Evolutionary conservation across 1,284 basidiomycete genomes (phyloP), one percentile per base, ranked within the genome.

Genomic region (Cryptococcus sp.): DNA sequence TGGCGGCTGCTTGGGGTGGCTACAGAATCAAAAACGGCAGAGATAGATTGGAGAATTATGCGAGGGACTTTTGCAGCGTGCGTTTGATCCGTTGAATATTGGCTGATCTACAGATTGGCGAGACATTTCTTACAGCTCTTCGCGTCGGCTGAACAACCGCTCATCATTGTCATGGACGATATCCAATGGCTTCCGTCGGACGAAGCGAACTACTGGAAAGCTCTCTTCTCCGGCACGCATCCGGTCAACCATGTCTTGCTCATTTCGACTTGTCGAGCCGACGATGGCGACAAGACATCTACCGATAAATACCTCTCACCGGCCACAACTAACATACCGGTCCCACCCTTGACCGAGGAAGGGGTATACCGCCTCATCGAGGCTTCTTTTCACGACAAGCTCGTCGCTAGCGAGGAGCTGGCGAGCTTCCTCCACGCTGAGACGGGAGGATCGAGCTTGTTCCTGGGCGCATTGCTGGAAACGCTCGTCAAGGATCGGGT

Each of bases 161-260:
- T 73, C 7, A 47, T 73, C 2, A 54, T 72, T 9, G 26, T 68
- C 12, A 33, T 72, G 19, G 69, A 72, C 51, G 69, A 73, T 43
- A 55, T 60, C 4, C 69, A 73, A 43, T 72, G 69, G 68, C 52
- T 68, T 22, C 50, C 58, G 0, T 34, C 46, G 2, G 62, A 63
- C 16, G 67, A 71, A 41, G 43, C 60, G 2, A 51, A 57, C 2
- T 46, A 67, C 37, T 66, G 53, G 52, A 44, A 54, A 14, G 35
- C 52, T 28, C 37, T 60, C 12, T 50, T 68, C 10, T 51, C 55
- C 11, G 52, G 52, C n/a, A 5, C n/a, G 5, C 40, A 48, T 5
- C 51, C 60, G 0, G 43, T 61, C 7, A 59, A 60, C 21, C 49
- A 63, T 22, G 54, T 63, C 22, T 43, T 73, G 11, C 44, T 68